These are phyloP conservation scores for Cylindrotheca closterium DNA, from an alignment of 108 stramenopile genomes.

Conservation along the genomic window DNA sequence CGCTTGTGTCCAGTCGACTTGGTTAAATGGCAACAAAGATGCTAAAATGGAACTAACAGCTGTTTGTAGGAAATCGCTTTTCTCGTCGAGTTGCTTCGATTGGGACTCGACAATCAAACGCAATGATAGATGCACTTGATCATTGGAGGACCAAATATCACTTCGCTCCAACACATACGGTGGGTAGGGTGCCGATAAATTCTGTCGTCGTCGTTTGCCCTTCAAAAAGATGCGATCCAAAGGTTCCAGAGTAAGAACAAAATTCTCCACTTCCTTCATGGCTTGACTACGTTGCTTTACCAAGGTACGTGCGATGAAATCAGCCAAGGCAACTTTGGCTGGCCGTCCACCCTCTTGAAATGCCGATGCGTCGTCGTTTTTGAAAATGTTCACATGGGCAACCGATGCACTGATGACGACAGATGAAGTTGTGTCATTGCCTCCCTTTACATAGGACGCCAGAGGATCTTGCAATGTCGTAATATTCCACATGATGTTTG, in stretches of 20 bases:
- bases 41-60: too few species aligned
- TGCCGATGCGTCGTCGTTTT: neutral
- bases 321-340: constrained; percentile 27
- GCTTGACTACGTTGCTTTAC: neutral
- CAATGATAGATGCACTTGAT: constrained; percentile 24
- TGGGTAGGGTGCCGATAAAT: constrained; percentile 1
- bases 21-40: too few species aligned
- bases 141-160: constrained; percentile 45
- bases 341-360: constrained; percentile 6
- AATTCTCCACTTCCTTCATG: constrained; percentile 1
- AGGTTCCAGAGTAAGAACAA: constrained; percentile 19
- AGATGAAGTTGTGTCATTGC: too few species aligned
- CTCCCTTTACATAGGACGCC: too few species aligned
- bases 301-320: constrained; percentile 28
- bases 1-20: constrained; percentile 1
- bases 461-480: too few species aligned
- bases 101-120: constrained; percentile 1
- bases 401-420: too few species aligned
- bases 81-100: neutral
- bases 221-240: constrained; percentile 39
- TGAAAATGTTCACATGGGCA: too few species aligned
- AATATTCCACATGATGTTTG: too few species aligned
- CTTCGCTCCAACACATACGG: constrained; percentile 78
- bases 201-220: constrained; percentile 12
- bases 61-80: too few species aligned